phyloP scores from a whole-genome alignment of 306 rosid species.

The Ceratonia siliqua region DNA sequence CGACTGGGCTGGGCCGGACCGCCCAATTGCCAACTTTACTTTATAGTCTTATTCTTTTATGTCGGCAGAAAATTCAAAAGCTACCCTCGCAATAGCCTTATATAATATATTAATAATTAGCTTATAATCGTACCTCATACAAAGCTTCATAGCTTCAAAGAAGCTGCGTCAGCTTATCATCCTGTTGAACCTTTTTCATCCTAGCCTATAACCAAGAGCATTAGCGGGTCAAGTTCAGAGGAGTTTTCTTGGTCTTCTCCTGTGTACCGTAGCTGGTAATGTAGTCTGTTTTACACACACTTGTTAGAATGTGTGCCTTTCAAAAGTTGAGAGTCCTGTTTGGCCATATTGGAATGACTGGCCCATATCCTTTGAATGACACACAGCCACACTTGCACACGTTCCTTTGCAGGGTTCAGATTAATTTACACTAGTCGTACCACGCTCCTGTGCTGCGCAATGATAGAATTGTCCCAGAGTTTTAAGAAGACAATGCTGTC shows the following conservation, averaged over 20 bases:
- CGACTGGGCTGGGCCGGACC: too few relatives aligned
- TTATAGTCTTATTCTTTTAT: background rate
- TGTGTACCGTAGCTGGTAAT: slow-evolving; percentile 25
- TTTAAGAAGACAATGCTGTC: background rate
- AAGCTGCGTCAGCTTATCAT: slow-evolving; percentile 23
- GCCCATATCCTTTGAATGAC: background rate
- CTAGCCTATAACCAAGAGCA: slow-evolving; percentile 24
- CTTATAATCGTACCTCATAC: slow-evolving; percentile 20
- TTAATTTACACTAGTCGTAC: slow-evolving; percentile 14
- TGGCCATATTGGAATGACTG: slow-evolving; percentile 6
- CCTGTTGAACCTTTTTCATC: background rate
- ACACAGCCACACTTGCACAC: slow-evolving; percentile 26
- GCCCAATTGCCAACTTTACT: too few relatives aligned
- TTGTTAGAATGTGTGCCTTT: background rate
- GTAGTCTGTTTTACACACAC: slow-evolving; percentile 4
- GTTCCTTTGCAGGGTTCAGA: slow-evolving; percentile 24
- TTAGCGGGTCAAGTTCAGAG: slow-evolving; percentile 2
- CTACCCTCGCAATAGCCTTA: background rate
- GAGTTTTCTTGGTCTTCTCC: slow-evolving; percentile 16
- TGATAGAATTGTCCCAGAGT: background rate
- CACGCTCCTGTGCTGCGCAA: slow-evolving; percentile 26
- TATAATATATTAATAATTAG: slow-evolving; percentile 18
- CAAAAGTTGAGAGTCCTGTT: slow-evolving; percentile 15
- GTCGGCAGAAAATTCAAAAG: background rate
- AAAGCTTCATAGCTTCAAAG: background rate